Conservation (phyloP, 2,329 filamentous ascomycete genomes). For the Sordariomycetes sp. region DNA sequence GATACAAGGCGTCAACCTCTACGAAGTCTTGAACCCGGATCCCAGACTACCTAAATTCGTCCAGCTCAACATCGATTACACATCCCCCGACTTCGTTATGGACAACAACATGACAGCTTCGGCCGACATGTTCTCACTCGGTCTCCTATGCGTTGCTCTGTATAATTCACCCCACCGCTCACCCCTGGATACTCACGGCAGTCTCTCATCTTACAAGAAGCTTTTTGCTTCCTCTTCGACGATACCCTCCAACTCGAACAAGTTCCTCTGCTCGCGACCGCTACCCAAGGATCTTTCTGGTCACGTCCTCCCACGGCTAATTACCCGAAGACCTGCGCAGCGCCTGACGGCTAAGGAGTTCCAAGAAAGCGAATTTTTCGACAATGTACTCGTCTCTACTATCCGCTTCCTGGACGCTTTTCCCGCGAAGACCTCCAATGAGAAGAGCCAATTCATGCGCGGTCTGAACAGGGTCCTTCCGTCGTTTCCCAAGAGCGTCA, state of each 20-base stretch:
- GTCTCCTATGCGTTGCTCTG: constrained; percentile 76
- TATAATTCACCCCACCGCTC: constrained; percentile 94
- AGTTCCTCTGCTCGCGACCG: constrained; percentile 70
- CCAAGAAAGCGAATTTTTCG: constrained; percentile 91
- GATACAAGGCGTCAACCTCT: constrained; percentile 70
- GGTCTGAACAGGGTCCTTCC: constrained; percentile 79
- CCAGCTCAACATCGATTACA: constrained; percentile 87
- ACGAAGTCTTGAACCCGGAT: constrained; percentile 78
- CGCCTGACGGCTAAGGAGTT: constrained; percentile 84
- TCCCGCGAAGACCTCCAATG: constrained; percentile 81
- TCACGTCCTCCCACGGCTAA: constrained; percentile 73
- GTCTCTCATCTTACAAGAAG: constrained; percentile 75
- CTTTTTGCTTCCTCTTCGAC: constrained; percentile 70
- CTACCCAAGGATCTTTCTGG: constrained; percentile 70
- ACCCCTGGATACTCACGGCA: constrained; percentile 74
- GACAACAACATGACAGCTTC: constrained; percentile 79
- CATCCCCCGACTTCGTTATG: constrained; percentile 88
- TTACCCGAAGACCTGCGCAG: constrained; percentile 80
- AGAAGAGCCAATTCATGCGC: constrained; percentile 87
- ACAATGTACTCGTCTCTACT: constrained; percentile 92
- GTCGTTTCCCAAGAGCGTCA: constrained; percentile 85
- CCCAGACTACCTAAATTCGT: constrained; percentile 72
- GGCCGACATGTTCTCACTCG: constrained; percentile 90
- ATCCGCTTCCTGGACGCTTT: constrained; percentile 90
- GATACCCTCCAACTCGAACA: constrained; percentile 71